Evolutionary conservation across 108 stramenopile genomes (phyloP).

Genomic region (Cyclotella choctawhatcheeana): DNA sequence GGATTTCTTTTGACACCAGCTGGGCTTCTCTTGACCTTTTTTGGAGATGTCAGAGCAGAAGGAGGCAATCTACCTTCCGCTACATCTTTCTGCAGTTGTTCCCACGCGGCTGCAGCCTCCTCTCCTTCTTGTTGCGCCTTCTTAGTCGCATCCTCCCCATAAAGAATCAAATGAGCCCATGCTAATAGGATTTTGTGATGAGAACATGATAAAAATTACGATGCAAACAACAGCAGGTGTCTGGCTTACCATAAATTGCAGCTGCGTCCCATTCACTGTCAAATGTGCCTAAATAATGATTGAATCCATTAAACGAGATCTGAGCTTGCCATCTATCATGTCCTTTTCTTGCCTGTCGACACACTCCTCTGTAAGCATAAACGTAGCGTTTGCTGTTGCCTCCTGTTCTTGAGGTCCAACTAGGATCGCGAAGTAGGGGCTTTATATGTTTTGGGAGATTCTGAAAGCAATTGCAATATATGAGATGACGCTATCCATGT

Average conservation of each 20-base stretch:
- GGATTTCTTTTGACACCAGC: conserved; percentile 60
- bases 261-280: conserved; percentile 93
- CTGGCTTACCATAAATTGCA: conserved; percentile 69
- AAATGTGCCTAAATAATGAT: conserved; percentile 91
- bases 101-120: conserved; percentile 87
- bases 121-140: conserved; percentile 88
- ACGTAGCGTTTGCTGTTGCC: conserved; percentile 89
- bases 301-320: conserved; percentile 84
- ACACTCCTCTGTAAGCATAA: conserved; percentile 89
- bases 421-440: conserved; percentile 86
- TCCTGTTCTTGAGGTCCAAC: conserved; percentile 83
- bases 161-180: conserved; percentile 86
- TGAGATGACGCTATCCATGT: no score
- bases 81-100: conserved; percentile 78
- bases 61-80: conserved; percentile 69
- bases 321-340: conserved; percentile 93
- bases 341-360: conserved; percentile 88
- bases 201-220: no score
- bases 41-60: conserved; percentile 58
- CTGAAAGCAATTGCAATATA: conserved; percentile 11
- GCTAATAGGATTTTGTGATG: no score
- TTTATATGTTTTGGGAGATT: conserved; percentile 82
- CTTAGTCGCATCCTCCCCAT: conserved; percentile 87
- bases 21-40: no score
- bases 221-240: background rate